Conservation (phyloP, 805 yeast species). For the Pichia scutulata region DNA sequence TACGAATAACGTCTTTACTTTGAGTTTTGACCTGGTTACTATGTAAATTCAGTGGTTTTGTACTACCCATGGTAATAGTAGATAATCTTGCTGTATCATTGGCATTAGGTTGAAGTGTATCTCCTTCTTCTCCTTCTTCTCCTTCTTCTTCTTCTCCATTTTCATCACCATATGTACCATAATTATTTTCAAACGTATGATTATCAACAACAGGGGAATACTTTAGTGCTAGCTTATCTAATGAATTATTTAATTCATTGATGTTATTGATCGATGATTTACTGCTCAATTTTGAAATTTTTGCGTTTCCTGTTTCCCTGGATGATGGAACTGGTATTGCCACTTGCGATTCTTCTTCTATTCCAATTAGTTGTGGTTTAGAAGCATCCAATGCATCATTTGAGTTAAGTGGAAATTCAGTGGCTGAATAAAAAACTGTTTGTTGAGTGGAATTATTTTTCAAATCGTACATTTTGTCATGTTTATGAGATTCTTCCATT, state of each 20-base stretch:
- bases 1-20: not conserved
- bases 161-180: constrained; percentile 4
- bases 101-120: no score
- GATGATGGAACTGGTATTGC: not conserved
- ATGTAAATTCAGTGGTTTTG: not conserved
- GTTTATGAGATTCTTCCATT: constrained; percentile 11
- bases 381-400: not conserved
- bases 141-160: no score
- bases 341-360: not conserved
- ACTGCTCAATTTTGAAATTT: not conserved
- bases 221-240: constrained; percentile 6
- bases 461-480: constrained; percentile 16
- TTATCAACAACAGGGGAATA: not conserved
- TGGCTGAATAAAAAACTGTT: constrained; percentile 34
- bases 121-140: no score
- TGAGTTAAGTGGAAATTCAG: constrained; percentile 23
- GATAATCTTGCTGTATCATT: not conserved
- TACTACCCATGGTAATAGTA: not conserved
- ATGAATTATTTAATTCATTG: not conserved
- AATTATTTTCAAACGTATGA: constrained; percentile 3
- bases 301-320: not conserved
- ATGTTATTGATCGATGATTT: not conserved
- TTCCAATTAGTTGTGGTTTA: not conserved
- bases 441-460: constrained; percentile 22
- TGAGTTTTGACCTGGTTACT: not conserved